Conservation (phyloP, 768 basidiomycete genomes). For the Suillus subaureus region DNA sequence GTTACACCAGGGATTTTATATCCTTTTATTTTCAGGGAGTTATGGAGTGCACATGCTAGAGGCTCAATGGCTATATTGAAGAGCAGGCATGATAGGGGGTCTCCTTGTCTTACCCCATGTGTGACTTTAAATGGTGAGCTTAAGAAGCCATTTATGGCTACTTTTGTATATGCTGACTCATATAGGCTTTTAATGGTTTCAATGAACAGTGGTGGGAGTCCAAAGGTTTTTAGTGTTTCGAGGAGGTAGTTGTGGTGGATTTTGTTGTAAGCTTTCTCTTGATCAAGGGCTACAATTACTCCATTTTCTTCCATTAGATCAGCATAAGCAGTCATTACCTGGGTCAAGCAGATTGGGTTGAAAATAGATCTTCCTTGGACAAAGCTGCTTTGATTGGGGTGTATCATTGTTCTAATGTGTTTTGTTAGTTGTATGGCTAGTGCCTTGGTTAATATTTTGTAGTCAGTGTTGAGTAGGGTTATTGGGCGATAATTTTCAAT, state of each 20-base stretch:
- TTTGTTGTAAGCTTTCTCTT: slow-evolving; percentile 20
- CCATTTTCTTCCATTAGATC: slow-evolving; percentile 30
- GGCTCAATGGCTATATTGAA: not conserved
- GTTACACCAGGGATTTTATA: not conserved
- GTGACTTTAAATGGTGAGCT: not conserved
- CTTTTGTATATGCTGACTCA: not conserved
- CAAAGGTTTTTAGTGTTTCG: slow-evolving; percentile 22
- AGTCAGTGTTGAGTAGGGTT: slow-evolving; percentile 36
- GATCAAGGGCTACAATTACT: slow-evolving; percentile 33
- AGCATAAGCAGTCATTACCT: slow-evolving; percentile 26
- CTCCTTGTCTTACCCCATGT: fast-evolving
- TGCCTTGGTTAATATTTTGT: slow-evolving; percentile 33
- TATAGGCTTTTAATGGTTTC: slow-evolving; percentile 9
- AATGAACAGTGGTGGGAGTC: slow-evolving; percentile 32
- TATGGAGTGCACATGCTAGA: slow-evolving; percentile 6
- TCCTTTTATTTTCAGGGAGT: slow-evolving; percentile 21
- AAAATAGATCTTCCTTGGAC: slow-evolving; percentile 32
- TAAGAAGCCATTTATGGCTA: fast-evolving
- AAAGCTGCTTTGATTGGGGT: slow-evolving; percentile 41
- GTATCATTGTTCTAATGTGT: no score
- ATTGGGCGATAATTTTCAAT: slow-evolving; percentile 43
- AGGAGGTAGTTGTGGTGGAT: slow-evolving; percentile 35
- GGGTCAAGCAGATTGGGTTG: slow-evolving; percentile 33
- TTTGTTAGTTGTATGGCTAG: slow-evolving; percentile 21
- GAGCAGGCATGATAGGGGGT: not conserved